phyloP scores from a whole-genome alignment of 2,329 filamentous ascomycete genomes.

The Neofusicoccum ribis region DNA sequence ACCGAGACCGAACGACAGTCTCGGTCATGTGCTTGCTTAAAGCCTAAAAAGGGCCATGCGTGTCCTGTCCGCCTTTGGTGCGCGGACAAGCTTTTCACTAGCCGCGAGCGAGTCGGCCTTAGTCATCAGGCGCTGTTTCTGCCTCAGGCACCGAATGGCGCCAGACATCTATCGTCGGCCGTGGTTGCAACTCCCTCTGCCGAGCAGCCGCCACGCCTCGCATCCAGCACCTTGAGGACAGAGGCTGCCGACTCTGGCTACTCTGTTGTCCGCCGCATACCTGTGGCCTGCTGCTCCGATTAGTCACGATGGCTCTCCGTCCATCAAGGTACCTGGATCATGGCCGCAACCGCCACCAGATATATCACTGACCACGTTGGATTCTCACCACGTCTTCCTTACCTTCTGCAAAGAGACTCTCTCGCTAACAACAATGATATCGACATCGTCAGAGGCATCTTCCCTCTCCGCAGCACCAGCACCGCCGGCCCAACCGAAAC shows the following conservation, averaged over 20 bases:
- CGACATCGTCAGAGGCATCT: not conserved
- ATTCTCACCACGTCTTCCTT: not conserved
- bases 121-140: not conserved
- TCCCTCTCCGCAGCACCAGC: not conserved
- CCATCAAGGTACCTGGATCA: conserved; percentile 13
- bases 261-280: not conserved
- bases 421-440: not conserved
- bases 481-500: too few relatives aligned
- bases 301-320: conserved; percentile 4
- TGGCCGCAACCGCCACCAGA: not conserved
- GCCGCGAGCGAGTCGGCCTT: not conserved
- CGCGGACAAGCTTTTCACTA: too few relatives aligned
- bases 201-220: not conserved
- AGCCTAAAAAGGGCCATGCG: too few relatives aligned
- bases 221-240: not conserved
- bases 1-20: too few relatives aligned
- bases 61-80: too few relatives aligned
- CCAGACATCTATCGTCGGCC: not conserved
- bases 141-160: not conserved
- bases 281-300: not conserved
- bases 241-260: not conserved
- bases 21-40: too few relatives aligned
- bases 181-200: not conserved
- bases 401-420: not conserved
- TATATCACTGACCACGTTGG: not conserved